Evolutionary conservation across 257 asterid species (phyloP), one percentile per base, ranked within the genome.

Genomic region (Nicotiana otophora): DNA sequence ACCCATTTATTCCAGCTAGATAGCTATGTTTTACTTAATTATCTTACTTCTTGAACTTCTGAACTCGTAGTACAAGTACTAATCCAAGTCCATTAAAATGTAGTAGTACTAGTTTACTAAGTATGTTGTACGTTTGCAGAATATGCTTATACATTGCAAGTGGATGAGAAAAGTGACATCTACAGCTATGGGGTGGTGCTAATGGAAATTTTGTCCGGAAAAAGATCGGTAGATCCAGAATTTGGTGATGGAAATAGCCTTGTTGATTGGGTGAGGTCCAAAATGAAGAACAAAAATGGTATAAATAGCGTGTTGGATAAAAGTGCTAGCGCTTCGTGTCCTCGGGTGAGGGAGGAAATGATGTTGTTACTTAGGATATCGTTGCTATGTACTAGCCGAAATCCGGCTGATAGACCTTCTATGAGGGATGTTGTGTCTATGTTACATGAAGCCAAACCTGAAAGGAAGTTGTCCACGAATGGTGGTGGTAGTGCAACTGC

Each of bases 151-250:
- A 94, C 99, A 0, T 84, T 96, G 39, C 98, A 94, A 84, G 98
- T 96, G 1, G 98, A 96, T 2, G 98, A 96, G 88, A 96, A 94
- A 89, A 96, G 99, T 78, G 99, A 96, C n/a, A 94, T 96, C 5
- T 96, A 96, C 84, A 96, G 99, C 85, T 96, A 87, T 4, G 99
- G 99, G 0, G 98, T 96, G 34, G 97, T 96, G 83, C 39, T 96
- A 81, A 81, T 96, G 97, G 99, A 96, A 54, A 84, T 96, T 5
- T 74, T 96, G 64, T 89, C 97, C 0, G 98, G 99, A 0, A 91
- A 86, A 86, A 80, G 94, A 68, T 91, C 99, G 0, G 95, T 96
- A 19, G 97, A 90, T 1, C 17, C 92, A 0, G 98, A 96, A 36
- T 96, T 93, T 51, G 99, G 99, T 0, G 99, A 96, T 0, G 99